Base-by-base conservation (phyloP, 352 stramenopile genomes). In the Phytophthora sojae region DNA sequence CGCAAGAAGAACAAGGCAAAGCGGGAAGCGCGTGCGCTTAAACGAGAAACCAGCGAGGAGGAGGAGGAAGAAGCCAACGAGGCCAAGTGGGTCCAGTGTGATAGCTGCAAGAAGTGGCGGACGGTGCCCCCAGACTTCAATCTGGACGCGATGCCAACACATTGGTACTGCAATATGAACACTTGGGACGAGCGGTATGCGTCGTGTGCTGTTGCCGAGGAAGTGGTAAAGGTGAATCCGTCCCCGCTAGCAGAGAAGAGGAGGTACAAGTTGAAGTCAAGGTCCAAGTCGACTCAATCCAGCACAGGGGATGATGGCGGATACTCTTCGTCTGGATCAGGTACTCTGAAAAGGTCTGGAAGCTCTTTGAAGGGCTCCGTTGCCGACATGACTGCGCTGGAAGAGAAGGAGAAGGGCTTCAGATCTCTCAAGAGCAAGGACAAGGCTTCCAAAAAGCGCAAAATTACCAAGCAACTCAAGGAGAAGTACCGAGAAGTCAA, bases 151-250 rank as follows among this genome's bases (percentile, higher is more conserved):
- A 95, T 99, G 75, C 96, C 96, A 9, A 93, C 98, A 32, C 82
- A 92, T 57, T 99, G 97, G 97, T 99, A 98, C 69, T 99, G 97
- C 79, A 83, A 93, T 57, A 94, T 99, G 84, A 99, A 99, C 78
- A 87, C 82, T 8, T 98, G 95, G 87, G 93, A 98, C 72, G 64
- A 75, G 19, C 90, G 82, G 42, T 89, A 91, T 50, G 93, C 88
- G 21, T 95, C 82, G 3, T 99, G 96, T 64, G 77, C 84, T n/a
- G 90, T 96, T 19, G 85, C 88, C 0, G 96, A 99, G 69, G 94
- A 99, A 73, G 79, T 89, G n/a, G 57, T 90, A 2, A 85, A 90
- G 42, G 47, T 64, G 11, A 73, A 70, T 58, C 42, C 62, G 39
- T 74, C 75, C 7, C 64, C 69, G 26, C 57, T 67, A 71, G 68